Evolutionary conservation across 768 basidiomycete species (phyloP).

Genomic region (Rhodotorula sphaerocarpa): DNA sequence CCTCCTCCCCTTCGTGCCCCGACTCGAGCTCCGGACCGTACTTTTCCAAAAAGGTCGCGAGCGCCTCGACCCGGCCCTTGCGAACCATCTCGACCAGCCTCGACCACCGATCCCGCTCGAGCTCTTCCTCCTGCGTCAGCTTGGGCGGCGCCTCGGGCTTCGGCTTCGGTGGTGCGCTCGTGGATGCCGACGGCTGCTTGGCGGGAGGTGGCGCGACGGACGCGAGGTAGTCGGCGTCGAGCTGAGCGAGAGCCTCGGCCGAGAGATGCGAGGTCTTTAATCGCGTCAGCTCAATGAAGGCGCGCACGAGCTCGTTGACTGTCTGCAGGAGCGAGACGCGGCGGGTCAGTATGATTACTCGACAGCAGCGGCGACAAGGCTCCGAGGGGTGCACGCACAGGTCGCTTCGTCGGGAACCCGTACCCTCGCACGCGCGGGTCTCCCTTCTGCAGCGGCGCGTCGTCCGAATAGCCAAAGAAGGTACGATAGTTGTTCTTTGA

Average conservation of each 20-base stretch:
- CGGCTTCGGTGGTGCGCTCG: constrained; percentile 44
- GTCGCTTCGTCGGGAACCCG: constrained; percentile 91
- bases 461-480: constrained; percentile 75
- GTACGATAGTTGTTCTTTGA: constrained; percentile 77
- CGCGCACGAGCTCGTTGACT: constrained; percentile 76
- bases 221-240: constrained; percentile 82
- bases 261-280: constrained; percentile 80
- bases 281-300: constrained; percentile 72
- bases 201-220: constrained; percentile 62
- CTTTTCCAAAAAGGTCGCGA: constrained; percentile 72
- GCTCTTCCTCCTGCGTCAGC: constrained; percentile 72
- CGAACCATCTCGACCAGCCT: constrained; percentile 80
- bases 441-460: constrained; percentile 60
- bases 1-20: constrained; percentile 28
- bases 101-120: constrained; percentile 66
- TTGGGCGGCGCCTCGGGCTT: constrained; percentile 50
- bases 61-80: constrained; percentile 74
- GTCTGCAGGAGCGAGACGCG: constrained; percentile 51
- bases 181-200: constrained; percentile 28
- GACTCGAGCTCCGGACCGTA: constrained; percentile 47
- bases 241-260: constrained; percentile 68
- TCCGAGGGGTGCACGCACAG: constrained; percentile 54
- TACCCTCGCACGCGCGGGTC: constrained; percentile 80
- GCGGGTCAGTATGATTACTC: no score
- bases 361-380: neutral